A percentile compares a stretch with the other conserved stretches of the same genome.
phyloP scores from a whole-genome alignment of 108 stramenopile genomes.

The Cylindrotheca fusiformis region DNA sequence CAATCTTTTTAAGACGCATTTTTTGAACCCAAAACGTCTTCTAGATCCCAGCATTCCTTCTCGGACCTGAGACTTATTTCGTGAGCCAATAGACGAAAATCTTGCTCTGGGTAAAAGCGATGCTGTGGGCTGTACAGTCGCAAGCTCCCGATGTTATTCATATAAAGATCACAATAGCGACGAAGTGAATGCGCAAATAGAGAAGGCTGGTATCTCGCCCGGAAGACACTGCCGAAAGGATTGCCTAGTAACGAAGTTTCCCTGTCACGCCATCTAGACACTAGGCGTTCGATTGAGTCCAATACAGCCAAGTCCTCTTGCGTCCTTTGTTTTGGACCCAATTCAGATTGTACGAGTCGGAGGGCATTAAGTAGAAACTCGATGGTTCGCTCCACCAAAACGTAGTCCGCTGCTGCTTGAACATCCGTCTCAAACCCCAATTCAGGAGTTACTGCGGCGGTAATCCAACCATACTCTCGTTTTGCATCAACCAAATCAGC shows the following conservation, averaged over 20 bases:
- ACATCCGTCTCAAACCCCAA: slow-evolving; percentile 70
- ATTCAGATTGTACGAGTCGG: slow-evolving; percentile 53
- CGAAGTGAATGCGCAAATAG: slow-evolving; percentile 67
- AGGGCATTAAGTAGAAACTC: slow-evolving; percentile 69
- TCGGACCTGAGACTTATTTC: slow-evolving; percentile 48
- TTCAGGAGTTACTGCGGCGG: slow-evolving; percentile 87
- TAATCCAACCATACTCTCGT: slow-evolving; percentile 87
- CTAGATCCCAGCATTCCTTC: slow-evolving; percentile 51
- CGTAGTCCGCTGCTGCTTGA: slow-evolving; percentile 47
- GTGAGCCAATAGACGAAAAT: slow-evolving; percentile 68
- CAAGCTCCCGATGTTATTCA: slow-evolving; percentile 64
- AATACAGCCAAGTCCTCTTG: slow-evolving; percentile 65
- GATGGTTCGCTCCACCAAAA: slow-evolving; percentile 62
- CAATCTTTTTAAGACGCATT: too few relatives aligned
- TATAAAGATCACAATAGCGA: slow-evolving; percentile 71
- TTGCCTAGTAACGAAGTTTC: slow-evolving; percentile 73
- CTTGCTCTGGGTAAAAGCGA: slow-evolving; percentile 79
- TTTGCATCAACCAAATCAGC: slow-evolving; percentile 98
- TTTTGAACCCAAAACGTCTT: slow-evolving; percentile 25
- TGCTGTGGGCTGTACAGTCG: slow-evolving; percentile 79
- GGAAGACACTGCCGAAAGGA: slow-evolving; percentile 84
- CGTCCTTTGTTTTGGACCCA: slow-evolving; percentile 49
- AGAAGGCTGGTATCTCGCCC: slow-evolving; percentile 80
- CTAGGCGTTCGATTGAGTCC: slow-evolving; percentile 65
- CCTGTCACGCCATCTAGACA: slow-evolving; percentile 77